Conservation (phyloP, 345 rosid species). For the Populus davidiana region DNA sequence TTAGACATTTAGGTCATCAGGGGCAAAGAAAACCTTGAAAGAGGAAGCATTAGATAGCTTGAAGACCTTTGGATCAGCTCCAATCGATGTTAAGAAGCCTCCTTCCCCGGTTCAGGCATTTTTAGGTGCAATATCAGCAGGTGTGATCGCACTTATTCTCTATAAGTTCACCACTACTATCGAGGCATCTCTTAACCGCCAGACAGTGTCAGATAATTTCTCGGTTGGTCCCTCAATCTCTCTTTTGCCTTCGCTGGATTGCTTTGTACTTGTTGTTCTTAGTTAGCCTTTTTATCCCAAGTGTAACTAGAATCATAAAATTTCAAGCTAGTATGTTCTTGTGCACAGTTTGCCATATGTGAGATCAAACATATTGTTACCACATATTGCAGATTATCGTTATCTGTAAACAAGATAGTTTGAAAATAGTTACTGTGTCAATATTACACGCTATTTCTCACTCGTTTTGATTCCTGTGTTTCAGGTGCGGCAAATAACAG, state of each 20-base stretch:
- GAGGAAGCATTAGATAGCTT: conserved; percentile 75
- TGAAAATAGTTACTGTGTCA: neutral
- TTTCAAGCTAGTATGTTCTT: neutral
- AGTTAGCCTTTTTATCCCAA: neutral
- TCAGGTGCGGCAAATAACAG: conserved; percentile 85
- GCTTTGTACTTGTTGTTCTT: neutral
- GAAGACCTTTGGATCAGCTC: conserved; percentile 56
- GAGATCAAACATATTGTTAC: neutral
- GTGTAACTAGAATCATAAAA: neutral
- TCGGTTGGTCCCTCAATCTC: conserved; percentile 45
- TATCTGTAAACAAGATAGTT: neutral
- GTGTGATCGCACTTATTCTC: conserved; percentile 75
- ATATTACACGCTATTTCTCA: conserved; percentile 8
- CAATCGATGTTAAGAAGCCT: conserved; percentile 49
- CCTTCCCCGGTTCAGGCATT: conserved; percentile 77
- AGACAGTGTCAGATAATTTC: conserved; percentile 61
- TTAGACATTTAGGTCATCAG: conserved; percentile 72
- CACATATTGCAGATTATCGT: neutral
- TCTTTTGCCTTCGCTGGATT: neutral
- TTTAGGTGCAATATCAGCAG: conserved; percentile 73
- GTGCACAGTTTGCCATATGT: neutral
- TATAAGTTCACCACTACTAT: conserved; percentile 79
- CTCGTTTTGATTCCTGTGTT: conserved; percentile 19
- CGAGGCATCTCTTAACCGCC: conserved; percentile 76
- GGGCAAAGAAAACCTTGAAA: conserved; percentile 62